Base-by-base conservation (phyloP, 2,329 filamentous ascomycete species). In the Cordyceps fumosorosea region DNA sequence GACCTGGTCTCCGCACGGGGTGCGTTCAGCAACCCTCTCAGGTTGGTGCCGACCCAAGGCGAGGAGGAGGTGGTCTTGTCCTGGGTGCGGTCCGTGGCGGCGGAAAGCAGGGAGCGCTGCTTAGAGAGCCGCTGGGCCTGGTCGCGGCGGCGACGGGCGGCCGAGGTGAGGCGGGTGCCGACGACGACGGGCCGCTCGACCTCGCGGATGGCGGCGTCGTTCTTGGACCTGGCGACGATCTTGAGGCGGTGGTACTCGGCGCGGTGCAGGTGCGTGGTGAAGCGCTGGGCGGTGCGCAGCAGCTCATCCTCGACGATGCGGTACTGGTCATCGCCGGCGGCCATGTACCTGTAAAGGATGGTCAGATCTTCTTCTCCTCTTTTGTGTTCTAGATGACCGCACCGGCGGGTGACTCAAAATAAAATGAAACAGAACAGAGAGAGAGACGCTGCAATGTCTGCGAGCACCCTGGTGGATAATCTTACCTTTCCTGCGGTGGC, bases 271-370 rank as follows among this genome's bases (percentile, higher is more conserved):
- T 92, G 89, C 5, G 82, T 81, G 0, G 90, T 93, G 73, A 90
- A 93, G 3, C 79, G 76, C 58, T 85, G 83, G 0, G 90, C 90
- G 0, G 86, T 83, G 18, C 81, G 76, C 22, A 88, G 75, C 65
- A 95, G 85, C 67, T 93, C 90, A 68, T 95, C 90, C 72, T 93
- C 90, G 0, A 95, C 90, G 88, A 93, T 93, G 68, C 89, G 87
- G 73, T 85, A 93, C 60, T 76, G 76, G 70, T 93, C 89, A 71
- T 95, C 90, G n/a, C 86, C 87, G 53, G 85, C 79, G 2, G 78
- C 76, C 88, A 93, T 92, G 70, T 80, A 80, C 34, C 84, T 86
- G 60, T 16, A 3, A 40, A 3, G 18, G 7, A 14, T 20, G 26
- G 11, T 24, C 3, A 6, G 32, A 37, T 54, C 22, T 47, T 37